A percentile compares a stretch with the other conserved stretches of the same genome.
Evolutionary conservation across 352 stramenopile species (phyloP).

Genomic region (Globisporangium sylvaticum): DNA sequence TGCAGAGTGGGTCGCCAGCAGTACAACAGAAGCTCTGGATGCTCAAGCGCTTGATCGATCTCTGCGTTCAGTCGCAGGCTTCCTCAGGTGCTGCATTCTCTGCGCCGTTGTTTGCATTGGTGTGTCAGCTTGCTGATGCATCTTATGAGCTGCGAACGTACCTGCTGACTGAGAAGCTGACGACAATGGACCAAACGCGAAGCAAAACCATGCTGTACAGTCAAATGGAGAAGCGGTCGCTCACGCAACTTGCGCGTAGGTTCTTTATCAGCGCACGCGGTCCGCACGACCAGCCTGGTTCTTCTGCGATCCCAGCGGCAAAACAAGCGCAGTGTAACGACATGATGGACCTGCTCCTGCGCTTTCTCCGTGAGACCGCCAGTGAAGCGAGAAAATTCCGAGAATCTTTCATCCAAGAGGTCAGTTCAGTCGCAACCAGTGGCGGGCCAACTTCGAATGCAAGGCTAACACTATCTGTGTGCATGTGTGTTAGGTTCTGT

Average conservation of each 20-base stretch:
- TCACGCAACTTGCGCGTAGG: slow-evolving; percentile 25
- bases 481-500: slow-evolving; percentile 31
- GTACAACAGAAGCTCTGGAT: slow-evolving; percentile 28
- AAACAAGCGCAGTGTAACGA: background rate
- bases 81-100: background rate
- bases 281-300: slow-evolving; percentile 14
- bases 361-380: background rate
- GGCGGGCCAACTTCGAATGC: too few species aligned
- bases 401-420: background rate
- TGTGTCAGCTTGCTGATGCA: slow-evolving; percentile 17
- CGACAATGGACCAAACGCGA: slow-evolving; percentile 10
- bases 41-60: slow-evolving; percentile 37
- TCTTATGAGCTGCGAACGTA: slow-evolving; percentile 29
- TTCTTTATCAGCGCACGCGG: slow-evolving; percentile 21
- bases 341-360: slow-evolving; percentile 6
- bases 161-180: slow-evolving; percentile 24
- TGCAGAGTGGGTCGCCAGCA: background rate
- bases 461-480: too few species aligned
- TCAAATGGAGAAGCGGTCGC: slow-evolving; percentile 22
- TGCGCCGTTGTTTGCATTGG: slow-evolving; percentile 12
- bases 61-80: slow-evolving; percentile 35
- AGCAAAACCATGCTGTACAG: slow-evolving; percentile 19
- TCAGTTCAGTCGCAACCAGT: background rate
- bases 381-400: background rate
- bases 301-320: background rate